phyloP scores from a whole-genome alignment of 352 stramenopile genomes.

The Phytophthora colocasiae region DNA sequence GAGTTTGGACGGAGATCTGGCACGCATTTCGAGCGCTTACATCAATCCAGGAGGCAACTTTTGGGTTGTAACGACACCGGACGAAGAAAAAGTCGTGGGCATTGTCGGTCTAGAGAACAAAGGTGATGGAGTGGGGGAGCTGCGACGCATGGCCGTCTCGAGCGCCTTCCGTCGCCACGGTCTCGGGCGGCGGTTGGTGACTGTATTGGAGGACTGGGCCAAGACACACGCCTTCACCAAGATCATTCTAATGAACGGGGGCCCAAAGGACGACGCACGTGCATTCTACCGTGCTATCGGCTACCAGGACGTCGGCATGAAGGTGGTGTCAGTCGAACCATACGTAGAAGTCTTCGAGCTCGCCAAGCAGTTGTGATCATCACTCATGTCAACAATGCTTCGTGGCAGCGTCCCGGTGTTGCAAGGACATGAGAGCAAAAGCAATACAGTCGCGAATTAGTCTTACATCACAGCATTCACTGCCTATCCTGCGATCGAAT shows the following conservation, averaged over 20 bases:
- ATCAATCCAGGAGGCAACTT: slow-evolving; percentile 50
- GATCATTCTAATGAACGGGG: slow-evolving; percentile 47
- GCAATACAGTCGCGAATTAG: too few species aligned
- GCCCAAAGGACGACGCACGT: slow-evolving; percentile 40
- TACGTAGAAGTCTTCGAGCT: slow-evolving; percentile 43
- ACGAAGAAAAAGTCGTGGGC: slow-evolving; percentile 37
- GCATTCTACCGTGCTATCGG: slow-evolving; percentile 49
- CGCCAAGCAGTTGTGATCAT: slow-evolving; percentile 42
- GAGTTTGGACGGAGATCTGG: slow-evolving; percentile 37
- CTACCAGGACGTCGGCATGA: slow-evolving; percentile 31
- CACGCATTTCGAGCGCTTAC: slow-evolving; percentile 38
- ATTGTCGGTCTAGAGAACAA: slow-evolving; percentile 53
- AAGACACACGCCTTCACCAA: slow-evolving; percentile 34
- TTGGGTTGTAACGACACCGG: slow-evolving; percentile 42
- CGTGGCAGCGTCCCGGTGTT: slow-evolving; percentile 6
- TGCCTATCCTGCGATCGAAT: slow-evolving; percentile 2
- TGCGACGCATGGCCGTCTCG: slow-evolving; percentile 56
- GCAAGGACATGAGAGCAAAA: slow-evolving; percentile 4
- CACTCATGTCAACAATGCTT: slow-evolving; percentile 1
- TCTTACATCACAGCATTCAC: neutral
- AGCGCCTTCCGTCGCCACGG: slow-evolving; percentile 44
- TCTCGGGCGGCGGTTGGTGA: slow-evolving; percentile 45
- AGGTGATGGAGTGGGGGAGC: slow-evolving; percentile 37
- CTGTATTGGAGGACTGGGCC: slow-evolving; percentile 51
- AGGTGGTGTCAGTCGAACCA: slow-evolving; percentile 41